Evolutionary conservation across 2,329 filamentous ascomycete genomes (phyloP), one percentile per base, ranked within the genome.

Genomic region (Podosphaera fusca): DNA sequence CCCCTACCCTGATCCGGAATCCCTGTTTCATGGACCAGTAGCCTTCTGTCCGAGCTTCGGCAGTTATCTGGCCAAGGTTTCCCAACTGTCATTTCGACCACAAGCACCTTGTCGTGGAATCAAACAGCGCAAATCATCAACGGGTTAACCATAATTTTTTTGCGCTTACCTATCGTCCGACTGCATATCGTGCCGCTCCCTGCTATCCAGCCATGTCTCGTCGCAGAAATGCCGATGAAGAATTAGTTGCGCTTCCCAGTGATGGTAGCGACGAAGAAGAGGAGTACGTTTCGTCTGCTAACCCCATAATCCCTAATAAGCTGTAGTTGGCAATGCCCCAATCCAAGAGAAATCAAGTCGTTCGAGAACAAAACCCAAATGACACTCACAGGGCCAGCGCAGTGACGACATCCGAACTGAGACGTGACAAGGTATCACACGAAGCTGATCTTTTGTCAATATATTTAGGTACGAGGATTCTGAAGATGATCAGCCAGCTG

Each of bases 401-500:
- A 34, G 40, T 55, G 29, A 45, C 38, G 14, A 45, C n/a, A 31
- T 40, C 29, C 38, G 45, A 21, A 56, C 50, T 14, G 50, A 33
- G 50, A 14, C 52, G 1, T 10, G 9, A 30, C 10, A 14, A 8
- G n/a, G 49, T 21, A 21, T 34, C 30, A 34, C 3, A 46, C 31
- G 34, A 52, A 42, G 56, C 63, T 64, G 55, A 64, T 53, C 1
- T 12, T 55, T 2, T 33, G 36, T 29, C 31, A 30, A 40, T 40
- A 34, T 8, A 51, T 29, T 55, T 57, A 66, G 64, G 50, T 66
- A 66, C 52, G 63, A 71, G 60, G 67, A 67, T 60, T 63, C 66
- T 57, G 62, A 68, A 52, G 65, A 64, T 59, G 63, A 67, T 61
- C 62, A 68, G 61, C 67, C 64, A 38, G 65, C 67, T 58, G 69